Evolutionary conservation across 164 flowering plant genomes (phyloP).

Genomic region (Sextonia rubra): DNA sequence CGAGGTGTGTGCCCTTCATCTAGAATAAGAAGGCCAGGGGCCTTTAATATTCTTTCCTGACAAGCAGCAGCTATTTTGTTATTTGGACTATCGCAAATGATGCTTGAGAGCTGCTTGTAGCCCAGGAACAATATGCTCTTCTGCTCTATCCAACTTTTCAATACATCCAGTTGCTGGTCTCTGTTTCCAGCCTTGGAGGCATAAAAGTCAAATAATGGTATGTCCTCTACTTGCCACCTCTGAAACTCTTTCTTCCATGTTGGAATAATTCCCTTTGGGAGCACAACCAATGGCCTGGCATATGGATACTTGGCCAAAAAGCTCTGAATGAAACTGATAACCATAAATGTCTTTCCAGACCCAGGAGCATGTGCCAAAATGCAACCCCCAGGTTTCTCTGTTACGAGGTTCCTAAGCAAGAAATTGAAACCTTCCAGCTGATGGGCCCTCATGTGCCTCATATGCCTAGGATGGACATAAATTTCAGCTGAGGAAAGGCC

Average conservation of each 20-base stretch:
- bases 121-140: conserved; percentile 74
- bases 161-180: conserved; percentile 55
- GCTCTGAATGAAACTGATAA: conserved; percentile 83
- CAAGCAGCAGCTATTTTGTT: conserved; percentile 32
- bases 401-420: conserved; percentile 57
- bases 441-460: conserved; percentile 81
- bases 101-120: conserved; percentile 67
- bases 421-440: conserved; percentile 88
- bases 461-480: conserved; percentile 77
- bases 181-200: conserved; percentile 59
- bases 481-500: conserved; percentile 38
- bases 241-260: conserved; percentile 82
- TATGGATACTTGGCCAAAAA: conserved; percentile 69
- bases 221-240: conserved; percentile 77
- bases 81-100: conserved; percentile 39
- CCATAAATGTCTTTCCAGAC: conserved; percentile 93
- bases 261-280: conserved; percentile 70
- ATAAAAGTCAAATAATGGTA: conserved; percentile 75
- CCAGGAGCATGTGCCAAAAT: conserved; percentile 96
- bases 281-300: conserved; percentile 71
- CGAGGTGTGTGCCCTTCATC: conserved; percentile 98
- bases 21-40: conserved; percentile 70
- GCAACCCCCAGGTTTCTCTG: conserved; percentile 84
- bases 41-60: conserved; percentile 52
- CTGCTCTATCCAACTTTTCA: conserved; percentile 59